Conservation (phyloP, 306 rosid genomes). For the Quercus rubra region DNA sequence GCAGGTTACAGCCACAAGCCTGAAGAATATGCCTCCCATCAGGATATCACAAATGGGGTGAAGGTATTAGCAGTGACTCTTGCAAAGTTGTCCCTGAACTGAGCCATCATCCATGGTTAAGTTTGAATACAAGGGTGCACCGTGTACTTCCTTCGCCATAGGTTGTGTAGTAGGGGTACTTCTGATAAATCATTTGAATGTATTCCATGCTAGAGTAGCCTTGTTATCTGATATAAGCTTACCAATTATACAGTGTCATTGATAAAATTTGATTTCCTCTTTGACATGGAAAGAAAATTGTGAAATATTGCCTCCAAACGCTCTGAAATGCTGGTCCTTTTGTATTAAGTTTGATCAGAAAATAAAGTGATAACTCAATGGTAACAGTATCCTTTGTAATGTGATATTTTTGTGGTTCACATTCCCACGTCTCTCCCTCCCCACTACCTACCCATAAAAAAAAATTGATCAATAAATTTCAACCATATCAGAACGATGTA, state of each 20-base stretch:
- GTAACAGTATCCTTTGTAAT: too few relatives aligned
- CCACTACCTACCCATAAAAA: too few relatives aligned
- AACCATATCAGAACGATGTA: too few relatives aligned
- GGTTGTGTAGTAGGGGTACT: not conserved
- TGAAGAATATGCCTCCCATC: constrained; percentile 66
- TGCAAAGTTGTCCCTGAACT: constrained; percentile 76
- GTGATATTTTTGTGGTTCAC: too few relatives aligned
- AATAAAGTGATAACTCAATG: not conserved
- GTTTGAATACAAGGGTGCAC: not conserved
- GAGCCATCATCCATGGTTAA: constrained; percentile 20
- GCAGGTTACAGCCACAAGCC: constrained; percentile 99
- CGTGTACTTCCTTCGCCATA: not conserved
- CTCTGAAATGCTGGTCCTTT: not conserved
- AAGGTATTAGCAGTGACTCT: constrained; percentile 78
- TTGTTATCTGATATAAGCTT: not conserved
- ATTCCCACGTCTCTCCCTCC: too few relatives aligned
- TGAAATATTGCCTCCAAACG: not conserved
- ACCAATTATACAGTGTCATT: not conserved
- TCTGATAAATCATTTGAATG: not conserved
- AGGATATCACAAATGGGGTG: constrained; percentile 85
- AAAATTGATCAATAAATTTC: too few relatives aligned
- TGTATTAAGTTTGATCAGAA: not conserved
- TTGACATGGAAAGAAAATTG: not conserved
- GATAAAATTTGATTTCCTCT: not conserved
- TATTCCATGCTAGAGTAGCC: not conserved